A percentile compares a stretch with the other conserved stretches of the same genome.
Conservation (phyloP, 371 early-diverging fungal genomes). For the Apophysomyces sp. region DNA sequence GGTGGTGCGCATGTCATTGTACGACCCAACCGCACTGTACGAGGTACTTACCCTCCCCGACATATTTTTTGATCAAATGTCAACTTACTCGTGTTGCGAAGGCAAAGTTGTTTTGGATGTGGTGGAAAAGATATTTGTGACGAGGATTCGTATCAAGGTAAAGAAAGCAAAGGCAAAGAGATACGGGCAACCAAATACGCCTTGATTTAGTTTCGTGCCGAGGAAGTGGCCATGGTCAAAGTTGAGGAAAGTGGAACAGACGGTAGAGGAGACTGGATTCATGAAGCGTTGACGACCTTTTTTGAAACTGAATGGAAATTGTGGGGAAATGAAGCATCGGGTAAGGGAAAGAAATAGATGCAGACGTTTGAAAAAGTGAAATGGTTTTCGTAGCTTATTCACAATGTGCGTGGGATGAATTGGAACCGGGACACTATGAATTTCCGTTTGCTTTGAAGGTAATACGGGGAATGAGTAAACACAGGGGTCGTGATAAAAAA, state of each 20-base stretch:
- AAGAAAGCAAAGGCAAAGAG: too few species aligned
- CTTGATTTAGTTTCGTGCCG: conserved; percentile 52
- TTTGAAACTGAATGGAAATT: conserved; percentile 50
- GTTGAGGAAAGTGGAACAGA: conserved; percentile 39
- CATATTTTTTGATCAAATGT: too few species aligned
- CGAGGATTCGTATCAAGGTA: conserved; percentile 46
- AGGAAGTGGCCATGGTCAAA: conserved; percentile 47
- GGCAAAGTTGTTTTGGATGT: conserved; percentile 35
- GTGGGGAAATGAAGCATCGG: conserved; percentile 41
- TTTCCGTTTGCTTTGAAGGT: conserved; percentile 66
- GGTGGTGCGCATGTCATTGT: conserved; percentile 49
- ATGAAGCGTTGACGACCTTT: conserved; percentile 45
- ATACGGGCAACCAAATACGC: too few species aligned
- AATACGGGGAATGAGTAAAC: background rate
- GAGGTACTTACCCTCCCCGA: conserved; percentile 24
- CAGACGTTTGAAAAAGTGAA: background rate
- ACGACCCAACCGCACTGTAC: conserved; percentile 42
- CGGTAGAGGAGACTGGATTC: conserved; percentile 39
- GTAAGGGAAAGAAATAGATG: conserved; percentile 19
- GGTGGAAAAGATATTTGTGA: conserved; percentile 35
- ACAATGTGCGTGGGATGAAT: conserved; percentile 55
- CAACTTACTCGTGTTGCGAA: background rate
- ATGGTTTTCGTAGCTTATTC: conserved; percentile 27
- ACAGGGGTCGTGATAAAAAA: too few species aligned
- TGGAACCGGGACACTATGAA: conserved; percentile 50